Conservation (phyloP, 2,329 filamentous ascomycete species). For the Aspergillus quadrilineatus region DNA sequence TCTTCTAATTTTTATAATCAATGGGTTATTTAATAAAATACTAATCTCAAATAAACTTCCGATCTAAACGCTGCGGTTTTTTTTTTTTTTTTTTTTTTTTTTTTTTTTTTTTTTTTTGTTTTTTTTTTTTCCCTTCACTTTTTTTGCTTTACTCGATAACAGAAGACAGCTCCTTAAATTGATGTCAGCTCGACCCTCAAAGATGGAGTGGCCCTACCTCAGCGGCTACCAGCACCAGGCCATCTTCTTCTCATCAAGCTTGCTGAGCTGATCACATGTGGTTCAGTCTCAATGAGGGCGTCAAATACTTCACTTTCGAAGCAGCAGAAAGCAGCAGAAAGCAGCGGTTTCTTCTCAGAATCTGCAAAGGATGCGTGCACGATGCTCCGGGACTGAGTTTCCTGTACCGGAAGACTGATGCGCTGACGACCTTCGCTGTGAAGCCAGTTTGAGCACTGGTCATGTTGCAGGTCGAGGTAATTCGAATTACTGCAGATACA, state of each 20-base stretch:
- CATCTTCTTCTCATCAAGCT: conserved; percentile 2
- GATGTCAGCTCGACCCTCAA: neutral
- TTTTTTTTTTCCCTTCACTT: too few species aligned
- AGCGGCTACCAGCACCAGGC: neutral
- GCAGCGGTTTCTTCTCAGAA: neutral
- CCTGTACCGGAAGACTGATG: neutral
- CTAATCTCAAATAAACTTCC: too few species aligned
- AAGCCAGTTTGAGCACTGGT: too few species aligned
- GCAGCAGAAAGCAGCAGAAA: conserved; percentile 7
- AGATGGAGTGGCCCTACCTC: neutral
- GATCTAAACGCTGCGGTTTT: too few species aligned
- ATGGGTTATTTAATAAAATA: too few species aligned
- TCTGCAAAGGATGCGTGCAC: conserved; percentile 1
- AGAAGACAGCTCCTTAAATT: neutral
- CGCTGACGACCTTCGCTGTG: neutral
- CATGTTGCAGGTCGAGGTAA: too few species aligned
- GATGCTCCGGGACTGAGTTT: conserved; percentile 2
- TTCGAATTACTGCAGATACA: too few species aligned
- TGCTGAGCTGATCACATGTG: conserved; percentile 4
- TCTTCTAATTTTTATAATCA: too few species aligned
- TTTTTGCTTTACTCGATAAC: too few species aligned
- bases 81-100: too few species aligned
- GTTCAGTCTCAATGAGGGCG: conserved; percentile 1
- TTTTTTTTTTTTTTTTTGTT: too few species aligned
- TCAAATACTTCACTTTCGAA: conserved; percentile 6